A percentile compares a stretch with the other conserved stretches of the same genome.
Conservation (phyloP, 345 rosid species). For the Salix brachista region DNA sequence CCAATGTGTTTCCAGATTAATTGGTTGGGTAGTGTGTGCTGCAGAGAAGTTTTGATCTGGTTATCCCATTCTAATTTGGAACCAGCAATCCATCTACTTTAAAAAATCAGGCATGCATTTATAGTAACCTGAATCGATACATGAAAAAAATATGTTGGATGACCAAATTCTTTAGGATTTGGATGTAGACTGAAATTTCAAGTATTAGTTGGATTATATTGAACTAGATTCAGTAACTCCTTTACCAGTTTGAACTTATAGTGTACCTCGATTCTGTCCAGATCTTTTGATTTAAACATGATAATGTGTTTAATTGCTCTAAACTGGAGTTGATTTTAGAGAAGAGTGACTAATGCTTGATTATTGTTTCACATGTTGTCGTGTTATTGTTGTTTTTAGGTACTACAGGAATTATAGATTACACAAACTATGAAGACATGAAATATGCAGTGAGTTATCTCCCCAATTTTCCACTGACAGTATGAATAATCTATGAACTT, state of each 20-base stretch:
- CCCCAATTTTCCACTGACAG: not conserved
- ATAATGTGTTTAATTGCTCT: not conserved
- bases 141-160: too few species aligned
- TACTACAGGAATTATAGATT: conserved; percentile 36
- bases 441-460: conserved; percentile 26
- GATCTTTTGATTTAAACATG: not conserved
- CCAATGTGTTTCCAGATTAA: not conserved
- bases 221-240: not conserved
- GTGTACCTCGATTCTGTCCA: not conserved
- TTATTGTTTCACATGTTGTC: not conserved
- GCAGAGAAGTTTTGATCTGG: not conserved
- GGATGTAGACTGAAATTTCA: not conserved
- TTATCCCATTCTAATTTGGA: not conserved
- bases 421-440: conserved; percentile 39
- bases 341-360: not conserved
- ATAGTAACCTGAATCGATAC: not conserved
- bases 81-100: not conserved
- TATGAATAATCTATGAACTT: not conserved
- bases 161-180: too few species aligned
- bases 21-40: not conserved
- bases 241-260: not conserved
- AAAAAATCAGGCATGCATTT: not conserved
- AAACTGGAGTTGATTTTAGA: not conserved
- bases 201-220: not conserved
- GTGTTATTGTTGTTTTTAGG: conserved; percentile 15